These are phyloP conservation scores for Trichoderma reesei DNA, from an alignment of 495 filamentous ascomycete species.

Conservation along the genomic window DNA sequence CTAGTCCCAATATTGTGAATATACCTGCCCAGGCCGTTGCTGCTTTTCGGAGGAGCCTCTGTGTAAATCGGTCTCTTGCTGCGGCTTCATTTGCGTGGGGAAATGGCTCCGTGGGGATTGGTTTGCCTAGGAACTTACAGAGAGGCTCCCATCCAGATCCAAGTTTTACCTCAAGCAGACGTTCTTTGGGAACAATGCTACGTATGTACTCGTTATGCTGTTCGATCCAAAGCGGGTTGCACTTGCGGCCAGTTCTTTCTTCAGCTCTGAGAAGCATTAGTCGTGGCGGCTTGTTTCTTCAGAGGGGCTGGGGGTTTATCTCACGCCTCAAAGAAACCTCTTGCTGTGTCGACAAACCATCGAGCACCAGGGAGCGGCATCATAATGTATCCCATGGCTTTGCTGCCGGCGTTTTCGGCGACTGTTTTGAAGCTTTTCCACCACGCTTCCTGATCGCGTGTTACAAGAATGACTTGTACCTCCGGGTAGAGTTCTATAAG, in stretches of 20 bases:
- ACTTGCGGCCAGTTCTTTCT: not conserved
- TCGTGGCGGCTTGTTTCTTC: not conserved
- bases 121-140: conserved; percentile 27
- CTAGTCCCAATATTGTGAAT: not conserved
- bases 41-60: not conserved
- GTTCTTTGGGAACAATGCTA: conserved; percentile 25
- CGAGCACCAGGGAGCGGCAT: not conserved
- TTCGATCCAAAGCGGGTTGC: conserved; percentile 1
- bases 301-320: not conserved
- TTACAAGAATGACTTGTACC: conserved; percentile 26
- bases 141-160: conserved; percentile 35
- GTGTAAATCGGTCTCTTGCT: not conserved
- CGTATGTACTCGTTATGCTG: conserved; percentile 28
- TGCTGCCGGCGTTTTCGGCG: not conserved
- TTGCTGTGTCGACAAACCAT: not conserved
- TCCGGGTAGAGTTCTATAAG: conserved; percentile 31
- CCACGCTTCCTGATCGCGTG: conserved; percentile 16
- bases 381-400: not conserved
- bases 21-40: not conserved
- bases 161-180: conserved; percentile 34
- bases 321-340: not conserved
- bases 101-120: conserved; percentile 26
- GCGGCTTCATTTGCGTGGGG: conserved; percentile 26
- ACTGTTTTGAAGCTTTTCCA: conserved; percentile 11
- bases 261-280: not conserved